Percentiles rank a stretch among this genome's conserved stretches.
These are phyloP conservation scores for Sphaerulina musiva DNA, from an alignment of 2,329 filamentous ascomycete species.

Conservation along the genomic window DNA sequence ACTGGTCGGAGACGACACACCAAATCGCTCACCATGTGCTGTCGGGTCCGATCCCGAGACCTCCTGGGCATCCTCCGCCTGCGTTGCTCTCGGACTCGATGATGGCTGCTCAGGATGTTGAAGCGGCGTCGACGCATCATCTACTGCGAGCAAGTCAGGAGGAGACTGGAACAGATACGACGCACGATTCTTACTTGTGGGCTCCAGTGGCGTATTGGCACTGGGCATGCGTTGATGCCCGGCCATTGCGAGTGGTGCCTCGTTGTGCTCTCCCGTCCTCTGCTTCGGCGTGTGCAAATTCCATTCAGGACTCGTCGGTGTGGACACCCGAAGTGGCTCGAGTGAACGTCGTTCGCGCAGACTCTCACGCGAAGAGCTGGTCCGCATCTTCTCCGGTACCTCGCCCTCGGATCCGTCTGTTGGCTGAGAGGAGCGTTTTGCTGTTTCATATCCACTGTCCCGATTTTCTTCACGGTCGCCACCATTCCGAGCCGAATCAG, in stretches of 20 bases:
- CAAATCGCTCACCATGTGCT: conserved; percentile 3
- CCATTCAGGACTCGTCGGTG: conserved; percentile 17
- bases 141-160: conserved; percentile 26
- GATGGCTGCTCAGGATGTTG: conserved; percentile 6
- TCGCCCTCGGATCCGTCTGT: conserved; percentile 13
- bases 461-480: conserved; percentile 29
- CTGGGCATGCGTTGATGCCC: conserved; percentile 21
- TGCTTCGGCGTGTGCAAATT: conserved; percentile 19
- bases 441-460: conserved; percentile 41
- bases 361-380: conserved; percentile 26
- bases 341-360: conserved; percentile 27
- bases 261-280: conserved; percentile 10
- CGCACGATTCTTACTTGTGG: conserved; percentile 42
- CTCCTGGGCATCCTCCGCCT: conserved; percentile 1
- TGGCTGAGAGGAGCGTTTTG: conserved; percentile 23
- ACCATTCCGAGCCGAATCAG: not conserved
- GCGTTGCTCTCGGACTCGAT: conserved; percentile 1
- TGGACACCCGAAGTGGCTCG: conserved; percentile 28
- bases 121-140: conserved; percentile 3
- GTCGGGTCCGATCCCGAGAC: conserved; percentile 4
- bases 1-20: conserved; percentile 23
- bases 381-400: conserved; percentile 18
- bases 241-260: conserved; percentile 2
- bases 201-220: conserved; percentile 35
- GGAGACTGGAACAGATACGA: conserved; percentile 43